Evolutionary conservation across 2,329 filamentous ascomycete genomes (phyloP), one percentile per base, ranked within the genome.

Genomic region (Myriosclerotinia duriaeana): DNA sequence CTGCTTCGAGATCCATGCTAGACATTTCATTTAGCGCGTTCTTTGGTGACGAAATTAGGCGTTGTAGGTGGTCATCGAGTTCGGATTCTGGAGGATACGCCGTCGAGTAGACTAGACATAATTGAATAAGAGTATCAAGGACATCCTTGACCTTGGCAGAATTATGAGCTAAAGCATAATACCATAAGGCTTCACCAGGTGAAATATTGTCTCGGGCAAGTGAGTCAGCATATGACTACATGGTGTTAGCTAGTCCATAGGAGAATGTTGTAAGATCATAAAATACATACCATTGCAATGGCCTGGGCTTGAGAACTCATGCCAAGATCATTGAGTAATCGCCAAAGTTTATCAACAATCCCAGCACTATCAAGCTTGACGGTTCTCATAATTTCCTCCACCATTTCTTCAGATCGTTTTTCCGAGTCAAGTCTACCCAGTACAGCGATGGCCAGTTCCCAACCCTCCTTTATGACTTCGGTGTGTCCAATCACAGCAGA

Each of bases 101-200:
- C 0, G 87, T 87, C 1, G 93, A 97, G 72, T 96, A 91, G 53
- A 96, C 85, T 20, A 98, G 84, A 55, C 90, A 97, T 76, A 93
- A 90, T 2, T 92, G 92, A 72, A 93, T 94, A 63, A 98, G 86
- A 3, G 95, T 85, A 75, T 96, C 91, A 53, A 97, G 84, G 26
- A 97, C 90, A 69, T 93, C 88, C 73, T 91, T 91, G 63, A 97
- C 89, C 78, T 94, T 96, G 70, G 85, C 82, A 1, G 87, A 81
- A 36, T 89, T 87, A 74, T 96, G 93, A 3, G 93, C 91, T 15
- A 96, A 86, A 34, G 94, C 90, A 76, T 95, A 98, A 80, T 96
- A 97, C 79, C 95, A 89, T 26, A 98, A 83, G 0, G 92, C 91
- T 70, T 94, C 87, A 64, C 94, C 94, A 72, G 94, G 97, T 65